A percentile compares a stretch with the other conserved stretches of the same genome.
Evolutionary conservation across 2,329 filamentous ascomycete genomes (phyloP).

Genomic region (Colletotrichum sp.): DNA sequence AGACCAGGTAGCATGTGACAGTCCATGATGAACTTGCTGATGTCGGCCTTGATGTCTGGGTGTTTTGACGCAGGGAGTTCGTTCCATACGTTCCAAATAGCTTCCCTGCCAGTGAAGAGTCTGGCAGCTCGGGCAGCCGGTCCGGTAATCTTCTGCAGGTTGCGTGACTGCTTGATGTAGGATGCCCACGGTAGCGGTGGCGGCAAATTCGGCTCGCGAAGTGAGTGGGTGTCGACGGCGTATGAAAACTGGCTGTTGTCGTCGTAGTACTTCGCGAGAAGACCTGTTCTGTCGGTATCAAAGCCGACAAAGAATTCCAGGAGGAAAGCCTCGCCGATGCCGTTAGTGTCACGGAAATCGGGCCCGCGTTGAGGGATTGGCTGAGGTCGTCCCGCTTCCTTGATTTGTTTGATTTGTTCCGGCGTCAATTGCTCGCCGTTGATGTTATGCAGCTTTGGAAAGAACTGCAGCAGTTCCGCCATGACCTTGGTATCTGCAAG

Average conservation of each 20-base stretch:
- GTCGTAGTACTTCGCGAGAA: slow-evolving; percentile 77
- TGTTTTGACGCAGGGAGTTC: slow-evolving; percentile 76
- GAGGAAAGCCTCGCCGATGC: slow-evolving; percentile 79
- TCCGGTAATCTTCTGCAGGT: slow-evolving; percentile 73
- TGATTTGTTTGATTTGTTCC: slow-evolving; percentile 67
- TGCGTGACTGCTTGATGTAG: slow-evolving; percentile 81
- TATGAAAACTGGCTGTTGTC: slow-evolving; percentile 76
- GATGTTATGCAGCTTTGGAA: slow-evolving; percentile 78
- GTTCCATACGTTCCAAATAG: slow-evolving; percentile 73
- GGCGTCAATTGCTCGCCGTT: slow-evolving; percentile 77
- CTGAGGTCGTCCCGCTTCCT: slow-evolving; percentile 55
- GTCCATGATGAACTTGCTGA: slow-evolving; percentile 82
- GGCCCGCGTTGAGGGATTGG: slow-evolving; percentile 68
- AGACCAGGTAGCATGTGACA: slow-evolving; percentile 77
- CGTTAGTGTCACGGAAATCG: slow-evolving; percentile 75
- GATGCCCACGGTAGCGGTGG: slow-evolving; percentile 68
- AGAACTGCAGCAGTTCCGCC: slow-evolving; percentile 78
- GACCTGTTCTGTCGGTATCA: slow-evolving; percentile 70
- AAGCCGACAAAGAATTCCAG: slow-evolving; percentile 76
- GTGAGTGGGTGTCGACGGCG: slow-evolving; percentile 68
- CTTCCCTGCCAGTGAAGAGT: slow-evolving; percentile 65
- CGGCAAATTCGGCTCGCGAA: slow-evolving; percentile 49
- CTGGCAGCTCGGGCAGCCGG: slow-evolving; percentile 67
- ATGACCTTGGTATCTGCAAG: slow-evolving; percentile 63
- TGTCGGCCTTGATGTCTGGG: slow-evolving; percentile 69